These are phyloP conservation scores for Plasmodium berghei DNA, from an alignment of 169 alveolate genomes.

Conservation along the genomic window DNA sequence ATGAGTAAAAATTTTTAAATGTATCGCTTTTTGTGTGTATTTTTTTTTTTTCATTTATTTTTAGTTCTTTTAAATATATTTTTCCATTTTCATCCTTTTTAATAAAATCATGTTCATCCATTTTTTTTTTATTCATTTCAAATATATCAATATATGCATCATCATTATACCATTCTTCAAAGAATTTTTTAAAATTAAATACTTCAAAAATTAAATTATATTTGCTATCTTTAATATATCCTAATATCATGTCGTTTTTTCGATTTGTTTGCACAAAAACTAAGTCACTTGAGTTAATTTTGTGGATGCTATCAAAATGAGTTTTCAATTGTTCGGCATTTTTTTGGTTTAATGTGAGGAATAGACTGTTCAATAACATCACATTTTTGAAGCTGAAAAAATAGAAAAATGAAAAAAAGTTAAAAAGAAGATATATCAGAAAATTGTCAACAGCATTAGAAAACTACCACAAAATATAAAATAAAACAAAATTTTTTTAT, in stretches of 20 bases:
- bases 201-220: constrained; percentile 64
- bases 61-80: constrained; percentile 42
- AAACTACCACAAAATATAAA: too few relatives aligned
- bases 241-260: constrained; percentile 52
- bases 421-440: background rate
- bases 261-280: constrained; percentile 64
- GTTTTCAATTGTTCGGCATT: constrained; percentile 7
- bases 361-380: constrained; percentile 29
- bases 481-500: background rate
- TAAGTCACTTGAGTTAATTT: constrained; percentile 45
- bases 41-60: constrained; percentile 23
- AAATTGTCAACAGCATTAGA: too few relatives aligned
- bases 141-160: constrained; percentile 19
- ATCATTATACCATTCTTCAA: constrained; percentile 15
- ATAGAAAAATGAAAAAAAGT: background rate
- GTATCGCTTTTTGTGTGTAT: background rate
- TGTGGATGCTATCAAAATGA: constrained; percentile 42
- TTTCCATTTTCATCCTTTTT: constrained; percentile 1
- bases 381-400: constrained; percentile 37
- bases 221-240: constrained; percentile 56
- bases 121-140: constrained; percentile 17
- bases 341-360: constrained; percentile 19
- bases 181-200: constrained; percentile 44
- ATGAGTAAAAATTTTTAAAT: constrained; percentile 3
- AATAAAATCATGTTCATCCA: constrained; percentile 1